Conservation (phyloP, 768 basidiomycete genomes). For the Boletus sensibilis region DNA sequence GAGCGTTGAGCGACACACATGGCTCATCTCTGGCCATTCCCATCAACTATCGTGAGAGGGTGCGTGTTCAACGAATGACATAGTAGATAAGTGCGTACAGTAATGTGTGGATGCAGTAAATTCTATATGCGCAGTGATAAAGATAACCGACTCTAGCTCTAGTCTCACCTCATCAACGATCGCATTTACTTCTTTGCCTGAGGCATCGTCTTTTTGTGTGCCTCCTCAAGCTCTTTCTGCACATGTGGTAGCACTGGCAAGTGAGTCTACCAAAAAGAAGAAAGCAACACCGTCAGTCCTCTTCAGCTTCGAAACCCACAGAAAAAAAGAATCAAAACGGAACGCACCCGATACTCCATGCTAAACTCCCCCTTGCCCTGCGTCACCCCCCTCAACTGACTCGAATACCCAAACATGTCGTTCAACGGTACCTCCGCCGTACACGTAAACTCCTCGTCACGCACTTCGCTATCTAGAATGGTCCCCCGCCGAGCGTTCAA, state of each 20-base stretch:
- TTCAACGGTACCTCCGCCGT: constrained; percentile 91
- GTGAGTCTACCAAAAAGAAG: constrained; percentile 55
- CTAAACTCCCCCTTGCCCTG: constrained; percentile 95
- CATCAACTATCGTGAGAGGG: not conserved
- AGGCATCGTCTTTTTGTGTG: constrained; percentile 75
- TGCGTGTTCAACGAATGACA: constrained; percentile 6
- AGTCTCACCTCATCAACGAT: not conserved
- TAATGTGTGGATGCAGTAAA: constrained; percentile 16
- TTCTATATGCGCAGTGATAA: constrained; percentile 19
- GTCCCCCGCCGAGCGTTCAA: constrained; percentile 90
- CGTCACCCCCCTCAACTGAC: constrained; percentile 86
- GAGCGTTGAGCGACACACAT: not conserved
- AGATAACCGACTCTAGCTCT: constrained; percentile 1
- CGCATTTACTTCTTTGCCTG: constrained; percentile 65
- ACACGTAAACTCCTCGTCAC: constrained; percentile 95
- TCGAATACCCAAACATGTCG: constrained; percentile 99
- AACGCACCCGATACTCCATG: constrained; percentile 72
- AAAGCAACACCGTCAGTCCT: not conserved
- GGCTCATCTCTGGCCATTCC: not conserved
- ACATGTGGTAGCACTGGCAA: constrained; percentile 80
- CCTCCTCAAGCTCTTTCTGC: constrained; percentile 87
- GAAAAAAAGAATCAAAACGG: not conserved
- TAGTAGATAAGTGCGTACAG: constrained; percentile 12
- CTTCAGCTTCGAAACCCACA: not conserved
- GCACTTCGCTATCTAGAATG: constrained; percentile 92